A percentile compares a stretch with the other conserved stretches of the same genome.
Conservation (phyloP, 176 grass and related monocot genomes). For the Hordeum marinum region DNA sequence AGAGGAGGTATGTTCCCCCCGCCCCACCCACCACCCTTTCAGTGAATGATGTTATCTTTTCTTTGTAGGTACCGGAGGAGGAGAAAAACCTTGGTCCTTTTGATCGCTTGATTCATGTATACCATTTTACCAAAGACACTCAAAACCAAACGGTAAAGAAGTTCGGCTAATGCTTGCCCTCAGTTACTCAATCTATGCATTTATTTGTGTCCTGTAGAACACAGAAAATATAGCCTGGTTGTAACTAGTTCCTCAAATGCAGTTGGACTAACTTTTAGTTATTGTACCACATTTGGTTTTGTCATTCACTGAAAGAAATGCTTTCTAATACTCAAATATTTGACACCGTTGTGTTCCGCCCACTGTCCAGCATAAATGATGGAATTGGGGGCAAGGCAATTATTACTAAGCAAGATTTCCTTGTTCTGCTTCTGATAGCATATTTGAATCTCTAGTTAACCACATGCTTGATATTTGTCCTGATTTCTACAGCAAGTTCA, state of each 20-base stretch:
- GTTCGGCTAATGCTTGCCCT: slow-evolving; percentile 6
- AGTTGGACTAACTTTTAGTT: neutral
- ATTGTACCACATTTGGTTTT: neutral
- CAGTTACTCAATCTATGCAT: neutral
- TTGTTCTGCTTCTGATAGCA: neutral
- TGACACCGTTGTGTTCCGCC: neutral
- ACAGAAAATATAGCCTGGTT: neutral
- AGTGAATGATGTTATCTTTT: slow-evolving; percentile 3
- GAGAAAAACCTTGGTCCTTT: slow-evolving; percentile 86
- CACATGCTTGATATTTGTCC: slow-evolving; percentile 11
- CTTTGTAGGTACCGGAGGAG: slow-evolving; percentile 87
- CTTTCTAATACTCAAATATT: neutral
- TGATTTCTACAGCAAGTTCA: slow-evolving; percentile 75
- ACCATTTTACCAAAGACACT: slow-evolving; percentile 92
- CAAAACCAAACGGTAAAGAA: slow-evolving; percentile 90
- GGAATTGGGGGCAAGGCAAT: neutral
- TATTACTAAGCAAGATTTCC: neutral
- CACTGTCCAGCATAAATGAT: neutral
- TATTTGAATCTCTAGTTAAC: slow-evolving; percentile 11
- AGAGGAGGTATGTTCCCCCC: slow-evolving; percentile 60
- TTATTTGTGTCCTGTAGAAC: neutral
- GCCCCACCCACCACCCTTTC: neutral
- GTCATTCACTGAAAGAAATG: neutral
- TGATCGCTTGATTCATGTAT: slow-evolving; percentile 95
- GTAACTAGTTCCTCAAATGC: neutral